phyloP scores from a whole-genome alignment of 78 protist genomes.

The Polysphondylium violaceum region DNA sequence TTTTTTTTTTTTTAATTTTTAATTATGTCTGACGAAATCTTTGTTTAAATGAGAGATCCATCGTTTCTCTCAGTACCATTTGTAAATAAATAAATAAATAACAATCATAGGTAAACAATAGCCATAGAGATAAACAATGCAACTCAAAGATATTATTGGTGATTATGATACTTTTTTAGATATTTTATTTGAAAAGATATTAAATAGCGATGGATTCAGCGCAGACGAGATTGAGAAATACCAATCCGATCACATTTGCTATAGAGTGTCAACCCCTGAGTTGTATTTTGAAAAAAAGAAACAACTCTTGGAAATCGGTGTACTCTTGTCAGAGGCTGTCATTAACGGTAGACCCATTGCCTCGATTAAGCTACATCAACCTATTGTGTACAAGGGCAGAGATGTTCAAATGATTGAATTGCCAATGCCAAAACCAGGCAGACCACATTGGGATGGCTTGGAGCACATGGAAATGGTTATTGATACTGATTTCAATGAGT shows the following conservation, averaged over 20 bases:
- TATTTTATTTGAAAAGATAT: constrained; percentile 4
- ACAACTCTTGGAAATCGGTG: background rate
- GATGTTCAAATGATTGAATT: constrained; percentile 22
- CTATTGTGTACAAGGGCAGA: constrained; percentile 9
- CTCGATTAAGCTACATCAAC: constrained; percentile 19
- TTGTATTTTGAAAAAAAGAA: constrained; percentile 14
- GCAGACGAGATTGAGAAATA: background rate
- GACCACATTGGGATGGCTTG: constrained; percentile 30
- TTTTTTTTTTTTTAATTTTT: background rate
- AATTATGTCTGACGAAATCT: background rate
- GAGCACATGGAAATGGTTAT: constrained; percentile 62
- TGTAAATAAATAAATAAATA: background rate
- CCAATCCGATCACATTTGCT: constrained; percentile 52
- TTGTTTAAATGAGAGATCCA: background rate
- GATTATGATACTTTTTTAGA: constrained; percentile 55
- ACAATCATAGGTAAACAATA: background rate
- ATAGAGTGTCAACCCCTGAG: constrained; percentile 39
- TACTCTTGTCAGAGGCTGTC: constrained; percentile 16
- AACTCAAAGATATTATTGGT: constrained; percentile 36
- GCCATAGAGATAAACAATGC: background rate
- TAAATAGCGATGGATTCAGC: background rate
- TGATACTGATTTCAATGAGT: background rate
- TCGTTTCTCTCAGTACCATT: background rate
- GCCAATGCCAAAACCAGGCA: constrained; percentile 54
- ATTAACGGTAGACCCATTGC: constrained; percentile 52